Evolutionary conservation across 1,139 yeast genomes (phyloP).

Genomic region (Geotrichum klebahnii): DNA sequence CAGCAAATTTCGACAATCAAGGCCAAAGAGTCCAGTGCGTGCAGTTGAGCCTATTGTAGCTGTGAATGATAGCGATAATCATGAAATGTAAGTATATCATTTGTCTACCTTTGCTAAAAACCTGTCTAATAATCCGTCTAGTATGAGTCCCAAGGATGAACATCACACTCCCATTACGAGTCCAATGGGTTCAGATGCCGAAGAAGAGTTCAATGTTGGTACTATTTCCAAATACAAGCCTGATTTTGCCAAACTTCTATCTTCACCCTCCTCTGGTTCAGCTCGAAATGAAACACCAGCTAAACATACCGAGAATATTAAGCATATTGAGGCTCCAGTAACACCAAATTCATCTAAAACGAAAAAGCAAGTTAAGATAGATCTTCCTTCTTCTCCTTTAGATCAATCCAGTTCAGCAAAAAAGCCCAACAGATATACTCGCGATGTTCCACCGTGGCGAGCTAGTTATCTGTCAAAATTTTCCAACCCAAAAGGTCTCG

Average conservation of each 20-base stretch:
- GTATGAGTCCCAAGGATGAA: slow-evolving; percentile 15
- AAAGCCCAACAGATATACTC: background rate
- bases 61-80: background rate
- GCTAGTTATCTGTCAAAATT: slow-evolving; percentile 11
- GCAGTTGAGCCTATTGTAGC: background rate
- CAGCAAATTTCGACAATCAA: slow-evolving; percentile 24
- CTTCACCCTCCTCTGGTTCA: slow-evolving; percentile 5
- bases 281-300: background rate
- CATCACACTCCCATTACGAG: slow-evolving; percentile 13
- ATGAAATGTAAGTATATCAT: slow-evolving; percentile 6
- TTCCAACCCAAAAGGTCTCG: slow-evolving; percentile 3
- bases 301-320: background rate
- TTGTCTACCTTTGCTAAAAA: background rate
- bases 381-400: slow-evolving; percentile 4
- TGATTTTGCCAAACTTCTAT: slow-evolving; percentile 8
- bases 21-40: background rate
- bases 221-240: slow-evolving; percentile 17
- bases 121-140: background rate
- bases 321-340: background rate
- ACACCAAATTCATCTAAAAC: background rate
- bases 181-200: slow-evolving; percentile 13
- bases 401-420: background rate
- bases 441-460: slow-evolving; percentile 10
- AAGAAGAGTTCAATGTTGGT: slow-evolving; percentile 8
- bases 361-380: slow-evolving; percentile 1